Conservation (phyloP, 2,329 filamentous ascomycete genomes). For the Botrytis paeoniae region DNA sequence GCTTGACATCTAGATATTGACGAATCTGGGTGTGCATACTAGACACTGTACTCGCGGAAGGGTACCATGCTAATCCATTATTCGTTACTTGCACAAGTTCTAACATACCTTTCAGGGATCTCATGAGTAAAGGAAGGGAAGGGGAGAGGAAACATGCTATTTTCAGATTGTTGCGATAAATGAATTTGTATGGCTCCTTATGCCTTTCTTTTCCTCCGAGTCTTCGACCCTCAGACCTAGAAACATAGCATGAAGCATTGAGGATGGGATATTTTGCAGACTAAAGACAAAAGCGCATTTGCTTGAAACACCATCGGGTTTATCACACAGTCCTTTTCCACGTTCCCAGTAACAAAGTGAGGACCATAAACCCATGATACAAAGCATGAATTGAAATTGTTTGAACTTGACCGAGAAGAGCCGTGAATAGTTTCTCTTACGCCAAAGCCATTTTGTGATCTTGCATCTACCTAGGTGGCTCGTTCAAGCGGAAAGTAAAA, state of each 20-base stretch:
- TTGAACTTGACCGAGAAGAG: slow-evolving; percentile 3
- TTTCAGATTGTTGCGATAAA: neutral
- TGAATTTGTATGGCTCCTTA: neutral
- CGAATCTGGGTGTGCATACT: neutral
- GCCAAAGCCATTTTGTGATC: neutral
- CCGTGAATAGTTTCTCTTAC: neutral
- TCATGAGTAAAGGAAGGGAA: neutral
- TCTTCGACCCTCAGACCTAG: neutral
- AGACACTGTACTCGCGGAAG: neutral
- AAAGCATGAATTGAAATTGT: neutral
- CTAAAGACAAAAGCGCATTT: neutral
- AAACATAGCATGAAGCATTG: neutral
- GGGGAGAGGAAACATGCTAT: neutral
- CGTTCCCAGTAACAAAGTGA: neutral
- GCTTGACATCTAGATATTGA: neutral
- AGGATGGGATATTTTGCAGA: neutral
- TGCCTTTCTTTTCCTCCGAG: neutral
- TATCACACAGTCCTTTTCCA: neutral
- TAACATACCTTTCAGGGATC: neutral
- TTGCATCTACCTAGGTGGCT: neutral
- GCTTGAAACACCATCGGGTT: slow-evolving; percentile 7
- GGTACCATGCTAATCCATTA: neutral
- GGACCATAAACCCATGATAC: slow-evolving; percentile 1
- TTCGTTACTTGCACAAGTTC: neutral
- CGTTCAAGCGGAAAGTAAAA: neutral